These are phyloP conservation scores for Diaporthe eres DNA, from an alignment of 2,329 filamentous ascomycete genomes.

Conservation along the genomic window DNA sequence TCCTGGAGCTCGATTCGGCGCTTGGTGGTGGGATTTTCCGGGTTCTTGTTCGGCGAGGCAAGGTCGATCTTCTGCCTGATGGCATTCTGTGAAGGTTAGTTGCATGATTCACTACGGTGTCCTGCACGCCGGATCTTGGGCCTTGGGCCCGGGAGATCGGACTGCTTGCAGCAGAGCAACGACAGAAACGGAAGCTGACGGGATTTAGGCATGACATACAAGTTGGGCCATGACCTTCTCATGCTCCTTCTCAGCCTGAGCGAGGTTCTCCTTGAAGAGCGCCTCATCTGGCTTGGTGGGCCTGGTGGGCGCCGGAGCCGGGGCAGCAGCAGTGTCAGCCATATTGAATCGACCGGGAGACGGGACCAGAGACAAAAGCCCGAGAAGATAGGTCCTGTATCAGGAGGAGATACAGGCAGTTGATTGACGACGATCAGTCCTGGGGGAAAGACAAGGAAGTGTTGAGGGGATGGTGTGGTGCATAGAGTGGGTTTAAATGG, in stretches of 20 bases:
- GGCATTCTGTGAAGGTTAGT: slow-evolving; percentile 73
- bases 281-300: slow-evolving; percentile 92
- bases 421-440: not conserved
- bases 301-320: slow-evolving; percentile 67
- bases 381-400: slow-evolving; percentile 34
- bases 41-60: slow-evolving; percentile 79
- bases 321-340: slow-evolving; percentile 61
- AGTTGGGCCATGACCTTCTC: slow-evolving; percentile 77
- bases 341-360: slow-evolving; percentile 53
- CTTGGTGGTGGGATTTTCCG: slow-evolving; percentile 85
- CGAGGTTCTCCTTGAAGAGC: slow-evolving; percentile 83
- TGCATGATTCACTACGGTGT: slow-evolving; percentile 2
- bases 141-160: not conserved
- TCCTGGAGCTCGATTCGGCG: slow-evolving; percentile 87
- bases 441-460: not conserved
- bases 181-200: not conserved
- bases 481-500: slow-evolving; percentile 32
- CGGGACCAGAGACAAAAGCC: slow-evolving; percentile 34
- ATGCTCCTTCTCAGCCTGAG: slow-evolving; percentile 89
- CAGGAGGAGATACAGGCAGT: slow-evolving; percentile 23
- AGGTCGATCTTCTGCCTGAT: slow-evolving; percentile 91
- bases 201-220: slow-evolving; percentile 46
- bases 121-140: not conserved
- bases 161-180: slow-evolving; percentile 31
- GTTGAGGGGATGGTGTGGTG: slow-evolving; percentile 18